Percentiles rank a stretch among this genome's conserved stretches.
Conservation (phyloP, 345 rosid genomes). For the Orychophragmus violaceus region DNA sequence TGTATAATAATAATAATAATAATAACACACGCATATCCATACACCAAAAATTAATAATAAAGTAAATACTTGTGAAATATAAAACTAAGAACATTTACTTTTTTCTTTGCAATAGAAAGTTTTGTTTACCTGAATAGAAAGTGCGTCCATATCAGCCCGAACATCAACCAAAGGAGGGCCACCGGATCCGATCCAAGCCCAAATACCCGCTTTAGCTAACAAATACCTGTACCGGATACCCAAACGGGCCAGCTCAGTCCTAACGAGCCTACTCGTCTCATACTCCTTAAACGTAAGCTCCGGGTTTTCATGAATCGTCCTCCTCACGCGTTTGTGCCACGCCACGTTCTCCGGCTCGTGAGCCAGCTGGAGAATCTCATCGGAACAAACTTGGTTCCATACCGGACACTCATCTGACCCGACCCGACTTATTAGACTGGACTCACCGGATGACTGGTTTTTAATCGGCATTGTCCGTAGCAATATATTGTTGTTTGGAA, state of each 20-base stretch:
- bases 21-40: neutral
- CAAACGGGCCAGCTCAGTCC: constrained; percentile 53
- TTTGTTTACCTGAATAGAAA: constrained; percentile 56
- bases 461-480: neutral
- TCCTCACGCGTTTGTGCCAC: constrained; percentile 55
- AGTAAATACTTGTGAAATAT: neutral
- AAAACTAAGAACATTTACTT: neutral
- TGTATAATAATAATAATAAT: too few species aligned
- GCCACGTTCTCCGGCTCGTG: constrained; percentile 36
- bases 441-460: constrained; percentile 28
- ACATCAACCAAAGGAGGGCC: constrained; percentile 68
- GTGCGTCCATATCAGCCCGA: constrained; percentile 85
- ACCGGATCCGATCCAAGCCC: constrained; percentile 73
- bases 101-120: neutral
- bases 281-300: constrained; percentile 70
- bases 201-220: constrained; percentile 65
- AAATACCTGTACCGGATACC: constrained; percentile 48
- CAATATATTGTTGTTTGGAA: constrained; percentile 5
- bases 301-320: constrained; percentile 70
- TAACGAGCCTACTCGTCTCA: constrained; percentile 52
- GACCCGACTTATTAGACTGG: neutral
- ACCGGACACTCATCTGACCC: constrained; percentile 18
- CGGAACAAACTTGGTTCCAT: constrained; percentile 19
- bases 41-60: neutral
- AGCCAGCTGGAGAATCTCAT: constrained; percentile 35